Conservation (phyloP, 2,329 filamentous ascomycete species). For the Ramularia endophylla region DNA sequence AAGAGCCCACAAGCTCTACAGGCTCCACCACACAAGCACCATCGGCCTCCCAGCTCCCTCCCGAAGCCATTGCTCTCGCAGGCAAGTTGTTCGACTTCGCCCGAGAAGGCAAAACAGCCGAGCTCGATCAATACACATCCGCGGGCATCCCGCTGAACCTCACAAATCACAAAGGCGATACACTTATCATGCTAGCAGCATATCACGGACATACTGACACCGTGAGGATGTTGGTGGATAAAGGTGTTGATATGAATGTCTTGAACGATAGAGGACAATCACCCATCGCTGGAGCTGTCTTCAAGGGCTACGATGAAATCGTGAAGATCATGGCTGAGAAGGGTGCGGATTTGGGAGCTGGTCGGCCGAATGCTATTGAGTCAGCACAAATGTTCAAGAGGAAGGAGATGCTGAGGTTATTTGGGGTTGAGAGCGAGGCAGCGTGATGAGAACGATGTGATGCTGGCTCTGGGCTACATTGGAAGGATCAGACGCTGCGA, state of each 20-base stretch:
- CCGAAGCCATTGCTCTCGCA: conserved; percentile 61
- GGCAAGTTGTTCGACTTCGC: conserved; percentile 62
- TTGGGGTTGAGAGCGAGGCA: conserved; percentile 27
- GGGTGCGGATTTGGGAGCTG: conserved; percentile 36
- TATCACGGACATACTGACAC: conserved; percentile 62
- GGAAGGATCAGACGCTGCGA: too few species aligned
- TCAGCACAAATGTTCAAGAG: conserved; percentile 43
- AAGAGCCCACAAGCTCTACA: not conserved
- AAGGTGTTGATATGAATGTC: conserved; percentile 18
- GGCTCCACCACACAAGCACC: not conserved
- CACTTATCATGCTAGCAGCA: conserved; percentile 66
- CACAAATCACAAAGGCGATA: conserved; percentile 68
- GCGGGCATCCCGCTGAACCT: conserved; percentile 63
- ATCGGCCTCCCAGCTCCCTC: conserved; percentile 40
- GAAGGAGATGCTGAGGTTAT: conserved; percentile 30
- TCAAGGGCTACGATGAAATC: conserved; percentile 63
- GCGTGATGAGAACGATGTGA: too few species aligned
- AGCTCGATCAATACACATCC: conserved; percentile 58
- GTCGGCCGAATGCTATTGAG: conserved; percentile 43
- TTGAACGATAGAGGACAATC: conserved; percentile 65
- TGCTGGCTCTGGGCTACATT: too few species aligned
- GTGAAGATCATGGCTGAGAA: conserved; percentile 48
- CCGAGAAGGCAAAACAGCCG: conserved; percentile 50
- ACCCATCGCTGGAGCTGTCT: conserved; percentile 64
- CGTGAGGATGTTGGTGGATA: conserved; percentile 36